phyloP scores from a whole-genome alignment of 148 eudicot genomes.

The Amaranthus hypochondriacus region DNA sequence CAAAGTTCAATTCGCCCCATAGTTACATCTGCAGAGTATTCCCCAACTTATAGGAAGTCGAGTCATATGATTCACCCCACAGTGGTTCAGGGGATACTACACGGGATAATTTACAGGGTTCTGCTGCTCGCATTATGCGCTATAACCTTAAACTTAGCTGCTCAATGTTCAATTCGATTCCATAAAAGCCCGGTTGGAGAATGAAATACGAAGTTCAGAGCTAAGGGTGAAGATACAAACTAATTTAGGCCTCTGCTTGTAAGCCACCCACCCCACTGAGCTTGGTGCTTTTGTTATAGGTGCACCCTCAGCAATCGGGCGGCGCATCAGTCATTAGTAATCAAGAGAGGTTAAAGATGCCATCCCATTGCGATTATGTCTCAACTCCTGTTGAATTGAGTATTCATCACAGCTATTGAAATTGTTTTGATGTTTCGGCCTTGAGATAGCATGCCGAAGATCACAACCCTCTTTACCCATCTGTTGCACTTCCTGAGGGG shows the following conservation, averaged over 20 bases:
- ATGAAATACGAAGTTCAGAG: slow-evolving; percentile 9
- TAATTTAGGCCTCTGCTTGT: slow-evolving; percentile 6
- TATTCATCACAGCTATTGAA: slow-evolving; percentile 45
- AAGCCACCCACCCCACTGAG: not conserved
- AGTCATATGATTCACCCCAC: slow-evolving; percentile 11
- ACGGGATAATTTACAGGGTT: slow-evolving; percentile 24
- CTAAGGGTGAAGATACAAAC: slow-evolving; percentile 4
- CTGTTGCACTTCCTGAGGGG: slow-evolving; percentile 70
- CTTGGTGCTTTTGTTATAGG: not conserved
- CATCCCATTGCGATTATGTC: slow-evolving; percentile 43
- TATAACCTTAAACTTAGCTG: slow-evolving; percentile 22
- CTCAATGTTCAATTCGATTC: slow-evolving; percentile 14
- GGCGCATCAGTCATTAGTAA: slow-evolving; percentile 36
- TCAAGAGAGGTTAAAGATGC: slow-evolving; percentile 56
- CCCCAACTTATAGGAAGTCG: slow-evolving; percentile 6
- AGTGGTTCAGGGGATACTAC: slow-evolving; percentile 12
- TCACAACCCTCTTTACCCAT: slow-evolving; percentile 69
- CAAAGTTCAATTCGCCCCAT: too few relatives aligned
- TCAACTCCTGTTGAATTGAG: slow-evolving; percentile 39
- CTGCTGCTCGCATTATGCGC: slow-evolving; percentile 19
- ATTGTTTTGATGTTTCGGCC: slow-evolving; percentile 38
- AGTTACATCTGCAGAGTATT: slow-evolving; percentile 13
- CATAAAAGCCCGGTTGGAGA: not conserved
- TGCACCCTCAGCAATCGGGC: not conserved
- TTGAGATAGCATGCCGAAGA: slow-evolving; percentile 46